Conservation (phyloP, 139 green algal species). For the Haematococcus lacustris region DNA sequence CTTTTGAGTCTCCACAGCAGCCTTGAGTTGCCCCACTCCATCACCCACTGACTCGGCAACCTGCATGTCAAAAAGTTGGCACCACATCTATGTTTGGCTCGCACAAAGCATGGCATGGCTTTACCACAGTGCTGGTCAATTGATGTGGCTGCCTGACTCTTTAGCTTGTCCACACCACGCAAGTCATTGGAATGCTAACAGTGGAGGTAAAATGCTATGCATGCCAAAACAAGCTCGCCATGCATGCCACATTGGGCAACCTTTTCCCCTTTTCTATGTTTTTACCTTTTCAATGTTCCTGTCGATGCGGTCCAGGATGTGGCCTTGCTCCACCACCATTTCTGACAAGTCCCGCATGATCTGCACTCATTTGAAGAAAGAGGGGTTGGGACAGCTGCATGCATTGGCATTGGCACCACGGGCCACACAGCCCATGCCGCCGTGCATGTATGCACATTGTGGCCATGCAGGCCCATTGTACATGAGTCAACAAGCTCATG, state of each 20-base stretch:
- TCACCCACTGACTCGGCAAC: conserved; percentile 57
- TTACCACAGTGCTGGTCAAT: not conserved
- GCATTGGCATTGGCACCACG: too few species aligned
- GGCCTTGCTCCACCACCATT: conserved; percentile 97
- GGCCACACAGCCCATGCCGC: too few species aligned
- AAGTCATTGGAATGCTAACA: not conserved
- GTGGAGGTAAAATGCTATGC: conserved; percentile 2
- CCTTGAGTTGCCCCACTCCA: conserved; percentile 79
- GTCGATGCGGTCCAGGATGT: conserved; percentile 83
- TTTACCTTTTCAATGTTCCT: conserved; percentile 35
- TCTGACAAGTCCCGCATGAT: conserved; percentile 94
- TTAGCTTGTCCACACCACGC: not conserved
- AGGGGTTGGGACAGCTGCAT: too few species aligned
- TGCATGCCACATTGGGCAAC: not conserved
- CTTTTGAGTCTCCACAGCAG: conserved; percentile 85
- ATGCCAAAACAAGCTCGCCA: conserved; percentile 17
- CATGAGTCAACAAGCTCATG: too few species aligned
- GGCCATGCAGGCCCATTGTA: too few species aligned
- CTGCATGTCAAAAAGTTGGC: conserved; percentile 11
- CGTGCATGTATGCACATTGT: too few species aligned
- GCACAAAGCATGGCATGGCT: not conserved
- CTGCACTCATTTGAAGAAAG: conserved; percentile 51
- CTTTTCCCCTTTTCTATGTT: not conserved
- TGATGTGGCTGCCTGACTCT: not conserved
- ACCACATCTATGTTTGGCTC: not conserved